Base-by-base conservation (phyloP, 2,329 filamentous ascomycete genomes). In the Pseudofabraea citricarpa region DNA sequence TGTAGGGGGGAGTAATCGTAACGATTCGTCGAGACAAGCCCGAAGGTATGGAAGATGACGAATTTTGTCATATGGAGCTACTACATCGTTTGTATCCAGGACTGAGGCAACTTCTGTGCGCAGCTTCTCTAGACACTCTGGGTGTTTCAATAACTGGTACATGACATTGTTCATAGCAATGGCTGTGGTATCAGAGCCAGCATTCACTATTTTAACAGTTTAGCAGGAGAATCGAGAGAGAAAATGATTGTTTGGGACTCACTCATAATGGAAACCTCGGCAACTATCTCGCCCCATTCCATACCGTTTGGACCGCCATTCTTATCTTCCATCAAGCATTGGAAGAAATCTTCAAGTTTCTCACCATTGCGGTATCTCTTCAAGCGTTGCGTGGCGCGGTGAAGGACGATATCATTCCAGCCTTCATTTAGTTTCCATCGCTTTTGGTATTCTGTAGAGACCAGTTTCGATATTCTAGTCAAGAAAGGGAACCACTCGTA, bases 311-410 rank as follows among this genome's bases (percentile, higher is more conserved):
- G 58, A 3, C 58, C 56, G 13, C 61, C 69, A 15, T 66, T 61
- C 41, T 64, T 69, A 39, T 70, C 64, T 8, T 71, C 71, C 72
- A 81, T 75, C 5, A 81, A 56, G 1, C 68, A 66, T 41, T 71
- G 64, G 63, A 81, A 79, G 59, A 81, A 80, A 51, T 81, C 77
- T 35, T 76, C 70, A 0, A 80, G 64, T 47, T 72, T 73, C 57
- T 81, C 76, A 19, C 76, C 75, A 1, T 60, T 61, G 18, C 68
- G 56, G 49, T 75, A 73, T 3, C 72, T 61, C 44, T 65, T 52
- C 15, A 75, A 55, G 1, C 73, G 65, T 29, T 69, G 54, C 2
- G 60, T 65, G 0, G 71, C 64, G 1, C 69, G 69, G 33, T 70
- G 67, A 40, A 66, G 64, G 2, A 73, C 68, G 41, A 77, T 69